These are phyloP conservation scores for Didymella pinodella DNA, from an alignment of 2,329 filamentous ascomycete genomes.

Conservation along the genomic window DNA sequence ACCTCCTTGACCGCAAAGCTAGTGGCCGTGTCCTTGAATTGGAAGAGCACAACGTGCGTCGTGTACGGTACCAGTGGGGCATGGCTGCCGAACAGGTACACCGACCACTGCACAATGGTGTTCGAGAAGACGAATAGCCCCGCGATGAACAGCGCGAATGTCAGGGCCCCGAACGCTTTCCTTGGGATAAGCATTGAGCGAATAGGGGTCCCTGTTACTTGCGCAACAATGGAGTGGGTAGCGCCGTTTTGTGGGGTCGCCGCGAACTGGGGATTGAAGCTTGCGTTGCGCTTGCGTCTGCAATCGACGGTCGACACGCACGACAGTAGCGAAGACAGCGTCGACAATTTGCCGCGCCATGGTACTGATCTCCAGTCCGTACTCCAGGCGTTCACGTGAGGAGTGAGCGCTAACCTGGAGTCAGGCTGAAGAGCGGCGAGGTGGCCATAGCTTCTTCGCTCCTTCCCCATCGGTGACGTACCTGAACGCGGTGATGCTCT, in stretches of 20 bases:
- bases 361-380: constrained; percentile 2
- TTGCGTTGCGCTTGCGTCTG: constrained; percentile 13
- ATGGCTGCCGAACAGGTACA: constrained; percentile 28
- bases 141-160: constrained; percentile 22
- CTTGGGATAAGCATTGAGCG: constrained; percentile 35
- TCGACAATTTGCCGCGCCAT: constrained; percentile 10
- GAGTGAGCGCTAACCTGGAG: constrained; percentile 17
- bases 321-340: constrained; percentile 11
- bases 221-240: constrained; percentile 14
- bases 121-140: constrained; percentile 31
- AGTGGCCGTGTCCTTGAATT: constrained; percentile 42
- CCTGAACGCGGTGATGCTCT: constrained; percentile 13
- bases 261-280: constrained; percentile 6
- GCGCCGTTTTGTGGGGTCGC: constrained; percentile 15
- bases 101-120: constrained; percentile 29
- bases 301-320: constrained; percentile 9
- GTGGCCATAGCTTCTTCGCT: constrained; percentile 21
- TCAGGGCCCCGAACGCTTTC: constrained; percentile 29
- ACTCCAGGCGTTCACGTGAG: constrained; percentile 20
- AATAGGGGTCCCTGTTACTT: constrained; percentile 17
- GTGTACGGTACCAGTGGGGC: constrained; percentile 33
- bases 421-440: constrained; percentile 1
- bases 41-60: constrained; percentile 45
- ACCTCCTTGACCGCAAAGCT: constrained; percentile 42
- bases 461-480: constrained; percentile 27